These are phyloP conservation scores for Trichoderma guizhouense DNA, from an alignment of 2,329 filamentous ascomycete species.

Conservation along the genomic window DNA sequence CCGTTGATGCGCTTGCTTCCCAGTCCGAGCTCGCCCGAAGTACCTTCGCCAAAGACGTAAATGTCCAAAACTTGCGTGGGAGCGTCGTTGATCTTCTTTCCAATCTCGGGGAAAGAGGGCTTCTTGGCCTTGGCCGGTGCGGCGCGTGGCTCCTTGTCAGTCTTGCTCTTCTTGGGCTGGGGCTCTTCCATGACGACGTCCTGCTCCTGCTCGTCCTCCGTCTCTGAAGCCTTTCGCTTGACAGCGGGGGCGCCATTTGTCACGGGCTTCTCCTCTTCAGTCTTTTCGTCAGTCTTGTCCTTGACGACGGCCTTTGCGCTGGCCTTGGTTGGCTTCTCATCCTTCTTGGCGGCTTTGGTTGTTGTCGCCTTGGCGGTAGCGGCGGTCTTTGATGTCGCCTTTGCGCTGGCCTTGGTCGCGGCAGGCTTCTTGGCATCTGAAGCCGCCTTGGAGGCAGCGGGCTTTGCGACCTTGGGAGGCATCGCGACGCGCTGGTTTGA, in stretches of 20 bases:
- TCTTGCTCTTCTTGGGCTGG: constrained; percentile 28
- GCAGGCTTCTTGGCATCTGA: constrained; percentile 27
- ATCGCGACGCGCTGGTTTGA: constrained; percentile 26
- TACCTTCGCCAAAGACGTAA: constrained; percentile 21
- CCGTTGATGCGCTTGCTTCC: constrained; percentile 49
- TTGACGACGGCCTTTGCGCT: constrained; percentile 23
- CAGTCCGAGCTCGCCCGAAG: constrained; percentile 19
- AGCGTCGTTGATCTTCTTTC: constrained; percentile 66
- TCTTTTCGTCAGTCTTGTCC: constrained; percentile 25
- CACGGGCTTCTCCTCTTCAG: constrained; percentile 42
- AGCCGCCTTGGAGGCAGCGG: constrained; percentile 25
- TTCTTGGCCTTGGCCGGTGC: constrained; percentile 53
- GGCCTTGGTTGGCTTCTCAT: constrained; percentile 21
- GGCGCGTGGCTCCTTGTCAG: constrained; percentile 20
- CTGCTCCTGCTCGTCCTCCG: constrained; percentile 26
- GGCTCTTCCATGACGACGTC: constrained; percentile 21
- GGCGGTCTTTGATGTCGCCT: constrained; percentile 19
- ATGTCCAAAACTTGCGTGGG: constrained; percentile 18
- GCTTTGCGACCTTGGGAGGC: constrained; percentile 29
- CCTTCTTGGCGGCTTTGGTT: constrained; percentile 27
- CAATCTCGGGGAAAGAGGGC: constrained; percentile 42
- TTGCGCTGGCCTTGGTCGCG: constrained; percentile 12
- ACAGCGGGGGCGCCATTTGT: constrained; percentile 24
- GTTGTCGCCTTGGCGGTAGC: constrained; percentile 29
- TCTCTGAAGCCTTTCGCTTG: constrained; percentile 29